Percentiles rank a stretch among this genome's conserved stretches.
phyloP scores from a whole-genome alignment of 2,329 filamentous ascomycete genomes.

The Arthroderma uncinatum region DNA sequence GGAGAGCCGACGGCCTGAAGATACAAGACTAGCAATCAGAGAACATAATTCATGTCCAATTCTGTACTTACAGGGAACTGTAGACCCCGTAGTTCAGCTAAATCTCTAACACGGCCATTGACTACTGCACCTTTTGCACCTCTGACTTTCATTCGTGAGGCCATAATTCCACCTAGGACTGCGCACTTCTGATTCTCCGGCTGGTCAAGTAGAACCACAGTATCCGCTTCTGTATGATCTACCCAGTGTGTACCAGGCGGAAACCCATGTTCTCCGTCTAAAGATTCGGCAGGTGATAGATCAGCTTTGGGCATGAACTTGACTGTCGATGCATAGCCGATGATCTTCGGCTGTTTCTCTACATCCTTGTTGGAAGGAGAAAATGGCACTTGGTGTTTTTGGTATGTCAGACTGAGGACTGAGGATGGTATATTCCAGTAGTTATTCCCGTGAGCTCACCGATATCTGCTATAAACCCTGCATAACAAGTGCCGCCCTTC shows the following conservation, averaged over 20 bases:
- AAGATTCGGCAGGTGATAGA: constrained; percentile 26
- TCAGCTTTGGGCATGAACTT: constrained; percentile 49
- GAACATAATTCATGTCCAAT: too few species aligned
- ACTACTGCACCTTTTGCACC: constrained; percentile 54
- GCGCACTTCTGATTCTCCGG: constrained; percentile 56
- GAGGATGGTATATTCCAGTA: background rate
- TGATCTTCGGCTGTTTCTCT: constrained; percentile 24
- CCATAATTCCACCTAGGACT: constrained; percentile 67
- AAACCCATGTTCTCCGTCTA: constrained; percentile 38
- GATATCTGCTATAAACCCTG: constrained; percentile 56
- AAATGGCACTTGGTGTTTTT: constrained; percentile 23
- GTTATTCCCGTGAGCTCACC: constrained; percentile 28
- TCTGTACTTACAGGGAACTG: constrained; percentile 41
- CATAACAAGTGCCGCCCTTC: constrained; percentile 42
- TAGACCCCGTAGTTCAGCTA: constrained; percentile 47
- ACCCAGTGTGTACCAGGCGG: constrained; percentile 55
- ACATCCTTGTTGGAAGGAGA: constrained; percentile 24
- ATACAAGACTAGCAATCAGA: too few species aligned
- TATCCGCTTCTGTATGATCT: constrained; percentile 49
- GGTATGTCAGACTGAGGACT: background rate
- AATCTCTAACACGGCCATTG: constrained; percentile 56
- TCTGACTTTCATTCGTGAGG: constrained; percentile 53
- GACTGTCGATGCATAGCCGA: constrained; percentile 36
- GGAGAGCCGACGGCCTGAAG: too few species aligned
- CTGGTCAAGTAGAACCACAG: constrained; percentile 57